Percentiles rank a stretch among this genome's conserved stretches.
phyloP scores from a whole-genome alignment of 805 yeast genomes.

The Lachancea dasiensis region DNA sequence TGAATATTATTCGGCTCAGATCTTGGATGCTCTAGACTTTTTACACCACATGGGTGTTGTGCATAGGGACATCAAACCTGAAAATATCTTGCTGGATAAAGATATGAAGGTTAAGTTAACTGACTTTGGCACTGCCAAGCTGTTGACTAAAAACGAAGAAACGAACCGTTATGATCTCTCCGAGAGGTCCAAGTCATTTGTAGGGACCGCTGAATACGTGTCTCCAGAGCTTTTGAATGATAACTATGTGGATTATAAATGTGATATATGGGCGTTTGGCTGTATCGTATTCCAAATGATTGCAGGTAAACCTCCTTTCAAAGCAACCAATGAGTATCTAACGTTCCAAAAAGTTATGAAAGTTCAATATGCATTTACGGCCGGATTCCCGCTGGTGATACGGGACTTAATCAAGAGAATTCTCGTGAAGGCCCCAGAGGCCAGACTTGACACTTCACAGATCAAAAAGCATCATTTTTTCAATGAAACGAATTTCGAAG shows the following conservation, averaged over 20 bases:
- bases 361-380: slow-evolving; percentile 74
- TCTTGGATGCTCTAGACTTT: slow-evolving; percentile 63
- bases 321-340: slow-evolving; percentile 73
- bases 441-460: slow-evolving; percentile 50
- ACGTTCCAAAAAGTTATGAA: slow-evolving; percentile 80
- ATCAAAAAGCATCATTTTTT: slow-evolving; percentile 64
- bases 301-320: slow-evolving; percentile 86
- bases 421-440: slow-evolving; percentile 56
- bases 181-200: slow-evolving; percentile 71
- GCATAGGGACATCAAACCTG: slow-evolving; percentile 82
- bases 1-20: slow-evolving; percentile 64
- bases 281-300: slow-evolving; percentile 93
- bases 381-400: slow-evolving; percentile 70
- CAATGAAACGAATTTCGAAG: slow-evolving; percentile 47
- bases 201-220: slow-evolving; percentile 81
- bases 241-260: slow-evolving; percentile 79
- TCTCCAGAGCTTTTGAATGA: slow-evolving; percentile 74
- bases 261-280: slow-evolving; percentile 99
- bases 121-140: slow-evolving; percentile 80
- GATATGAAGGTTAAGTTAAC: slow-evolving; percentile 62
- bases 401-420: slow-evolving; percentile 71
- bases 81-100: slow-evolving; percentile 62
- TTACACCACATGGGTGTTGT: slow-evolving; percentile 73
- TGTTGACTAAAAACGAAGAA: slow-evolving; percentile 44
- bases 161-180: slow-evolving; percentile 53